phyloP scores from a whole-genome alignment of 2,329 filamentous ascomycete species.

The Camillea tinctor region DNA sequence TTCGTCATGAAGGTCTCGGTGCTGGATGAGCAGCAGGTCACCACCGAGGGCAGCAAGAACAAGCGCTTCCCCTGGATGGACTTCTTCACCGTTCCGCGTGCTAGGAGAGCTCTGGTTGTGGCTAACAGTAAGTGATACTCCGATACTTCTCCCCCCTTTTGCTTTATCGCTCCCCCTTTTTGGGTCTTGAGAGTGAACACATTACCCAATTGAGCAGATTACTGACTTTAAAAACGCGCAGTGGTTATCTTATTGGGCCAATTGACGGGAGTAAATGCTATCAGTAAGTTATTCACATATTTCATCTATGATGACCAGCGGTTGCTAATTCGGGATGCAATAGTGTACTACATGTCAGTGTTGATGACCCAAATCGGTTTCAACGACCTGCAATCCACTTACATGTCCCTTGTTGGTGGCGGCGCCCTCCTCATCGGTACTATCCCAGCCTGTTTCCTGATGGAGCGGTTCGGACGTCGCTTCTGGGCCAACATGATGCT shows the following conservation, averaged over 20 bases:
- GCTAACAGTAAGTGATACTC: slow-evolving; percentile 48
- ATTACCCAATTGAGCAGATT: too few relatives aligned
- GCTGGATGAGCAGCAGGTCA: slow-evolving; percentile 52
- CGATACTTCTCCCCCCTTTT: too few relatives aligned
- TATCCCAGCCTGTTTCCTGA: slow-evolving; percentile 66
- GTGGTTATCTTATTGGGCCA: slow-evolving; percentile 69
- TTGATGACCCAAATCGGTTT: slow-evolving; percentile 70
- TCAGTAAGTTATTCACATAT: slow-evolving; percentile 33
- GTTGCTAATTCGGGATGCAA: slow-evolving; percentile 21
- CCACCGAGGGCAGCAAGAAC: slow-evolving; percentile 49
- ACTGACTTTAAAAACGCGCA: too few relatives aligned
- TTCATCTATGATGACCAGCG: neutral
- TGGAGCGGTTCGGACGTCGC: slow-evolving; percentile 70
- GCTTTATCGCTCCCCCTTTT: too few relatives aligned
- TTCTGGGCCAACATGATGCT: slow-evolving; percentile 75
- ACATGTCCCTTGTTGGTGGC: slow-evolving; percentile 74
- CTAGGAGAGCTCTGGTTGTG: slow-evolving; percentile 64
- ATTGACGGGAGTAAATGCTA: slow-evolving; percentile 67
- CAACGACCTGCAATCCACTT: slow-evolving; percentile 58
- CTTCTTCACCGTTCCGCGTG: slow-evolving; percentile 68
- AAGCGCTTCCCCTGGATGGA: slow-evolving; percentile 68
- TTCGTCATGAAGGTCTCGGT: slow-evolving; percentile 69
- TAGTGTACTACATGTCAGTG: slow-evolving; percentile 71
- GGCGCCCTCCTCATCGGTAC: slow-evolving; percentile 66
- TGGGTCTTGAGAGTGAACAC: too few relatives aligned